Conservation (phyloP, 2,329 filamentous ascomycete genomes). For the Sporothrix protearum region DNA sequence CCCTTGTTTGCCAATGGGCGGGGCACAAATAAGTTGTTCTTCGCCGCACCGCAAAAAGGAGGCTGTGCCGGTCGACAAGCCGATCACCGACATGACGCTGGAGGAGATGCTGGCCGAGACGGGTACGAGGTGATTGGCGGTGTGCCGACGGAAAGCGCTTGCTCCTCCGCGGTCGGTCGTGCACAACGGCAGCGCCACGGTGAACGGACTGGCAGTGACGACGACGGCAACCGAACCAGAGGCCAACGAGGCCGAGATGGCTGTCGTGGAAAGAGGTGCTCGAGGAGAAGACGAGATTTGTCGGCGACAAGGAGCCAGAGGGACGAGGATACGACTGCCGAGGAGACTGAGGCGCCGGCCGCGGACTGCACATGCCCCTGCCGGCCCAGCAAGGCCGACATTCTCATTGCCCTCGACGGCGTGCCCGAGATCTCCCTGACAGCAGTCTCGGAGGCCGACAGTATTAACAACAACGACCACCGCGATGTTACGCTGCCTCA, state of each 20-base stretch:
- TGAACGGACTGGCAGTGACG: neutral
- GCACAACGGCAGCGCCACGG: neutral
- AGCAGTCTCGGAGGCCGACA: slow-evolving; percentile 22
- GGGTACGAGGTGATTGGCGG: slow-evolving; percentile 42
- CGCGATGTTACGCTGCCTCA: slow-evolving; percentile 65
- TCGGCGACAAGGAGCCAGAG: neutral
- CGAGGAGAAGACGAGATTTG: neutral
- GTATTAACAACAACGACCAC: slow-evolving; percentile 27
- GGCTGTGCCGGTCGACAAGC: slow-evolving; percentile 24
- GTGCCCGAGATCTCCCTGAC: slow-evolving; percentile 14
- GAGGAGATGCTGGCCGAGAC: slow-evolving; percentile 43
- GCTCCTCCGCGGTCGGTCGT: neutral
- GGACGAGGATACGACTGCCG: neutral
- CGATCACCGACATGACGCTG: slow-evolving; percentile 35
- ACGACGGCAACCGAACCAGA: neutral
- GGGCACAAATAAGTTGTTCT: neutral
- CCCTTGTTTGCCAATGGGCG: neutral
- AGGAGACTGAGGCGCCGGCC: neutral
- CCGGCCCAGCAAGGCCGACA: neutral
- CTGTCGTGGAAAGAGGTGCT: slow-evolving; percentile 11
- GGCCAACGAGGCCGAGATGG: neutral
- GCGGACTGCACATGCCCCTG: neutral
- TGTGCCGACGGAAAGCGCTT: slow-evolving; percentile 29
- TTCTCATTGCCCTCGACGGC: neutral
- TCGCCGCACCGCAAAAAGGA: neutral